These are phyloP conservation scores for Deakozyma indianensis DNA, from an alignment of 805 yeast species.

Conservation along the genomic window DNA sequence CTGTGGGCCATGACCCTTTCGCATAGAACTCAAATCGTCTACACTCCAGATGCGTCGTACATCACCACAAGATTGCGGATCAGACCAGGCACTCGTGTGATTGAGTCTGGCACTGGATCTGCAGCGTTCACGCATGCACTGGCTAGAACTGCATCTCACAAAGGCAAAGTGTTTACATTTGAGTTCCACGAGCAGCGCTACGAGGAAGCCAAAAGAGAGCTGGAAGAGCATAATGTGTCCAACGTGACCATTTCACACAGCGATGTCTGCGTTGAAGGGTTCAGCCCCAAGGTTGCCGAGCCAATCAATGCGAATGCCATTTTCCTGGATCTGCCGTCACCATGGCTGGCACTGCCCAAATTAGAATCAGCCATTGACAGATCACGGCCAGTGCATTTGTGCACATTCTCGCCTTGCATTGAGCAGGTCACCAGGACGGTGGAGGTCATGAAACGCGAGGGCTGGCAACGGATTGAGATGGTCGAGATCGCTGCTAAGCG, in stretches of 20 bases:
- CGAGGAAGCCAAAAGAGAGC: slow-evolving; percentile 64
- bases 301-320: slow-evolving; percentile 46
- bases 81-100: slow-evolving; percentile 58
- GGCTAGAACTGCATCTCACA: slow-evolving; percentile 54
- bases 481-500: slow-evolving; percentile 75
- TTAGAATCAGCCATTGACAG: slow-evolving; percentile 43
- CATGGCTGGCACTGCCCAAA: slow-evolving; percentile 89
- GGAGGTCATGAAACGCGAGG: slow-evolving; percentile 52
- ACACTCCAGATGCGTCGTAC: slow-evolving; percentile 88
- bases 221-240: slow-evolving; percentile 53
- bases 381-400: slow-evolving; percentile 46
- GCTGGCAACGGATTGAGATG: slow-evolving; percentile 83
- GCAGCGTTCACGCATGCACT: slow-evolving; percentile 92
- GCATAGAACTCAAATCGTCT: slow-evolving; percentile 94
- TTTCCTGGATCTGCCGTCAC: slow-evolving; percentile 88
- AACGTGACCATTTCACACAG: slow-evolving; percentile 64
- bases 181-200: slow-evolving; percentile 86
- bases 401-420: slow-evolving; percentile 96
- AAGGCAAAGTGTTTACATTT: slow-evolving; percentile 62
- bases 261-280: slow-evolving; percentile 86
- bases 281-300: slow-evolving; percentile 32
- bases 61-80: slow-evolving; percentile 72
- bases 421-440: slow-evolving; percentile 91
- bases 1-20: slow-evolving; percentile 93
- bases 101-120: slow-evolving; percentile 97